Percentiles rank a stretch among this genome's conserved stretches.
Conservation (phyloP, 257 asterid species). For the Solanum boliviense region DNA sequence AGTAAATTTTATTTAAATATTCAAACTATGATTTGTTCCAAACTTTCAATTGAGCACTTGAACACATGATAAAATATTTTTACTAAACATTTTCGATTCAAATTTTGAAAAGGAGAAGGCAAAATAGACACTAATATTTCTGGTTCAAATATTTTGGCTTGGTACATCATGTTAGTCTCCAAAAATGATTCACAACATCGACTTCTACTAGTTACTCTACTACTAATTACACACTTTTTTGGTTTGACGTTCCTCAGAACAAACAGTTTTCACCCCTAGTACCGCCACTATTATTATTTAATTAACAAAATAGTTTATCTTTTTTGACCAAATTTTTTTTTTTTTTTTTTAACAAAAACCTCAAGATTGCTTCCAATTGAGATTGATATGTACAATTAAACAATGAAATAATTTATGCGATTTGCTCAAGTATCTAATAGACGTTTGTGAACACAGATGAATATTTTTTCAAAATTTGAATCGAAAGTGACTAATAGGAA, state of each 20-base stretch:
- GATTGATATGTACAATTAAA: not conserved
- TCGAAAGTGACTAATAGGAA: not conserved
- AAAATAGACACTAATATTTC: not conserved
- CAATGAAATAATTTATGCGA: too few species aligned
- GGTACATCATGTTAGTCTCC: not conserved
- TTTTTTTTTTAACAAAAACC: not conserved
- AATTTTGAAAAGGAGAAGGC: not conserved
- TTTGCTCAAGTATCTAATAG: not conserved
- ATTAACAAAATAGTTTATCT: too few species aligned
- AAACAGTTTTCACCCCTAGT: too few species aligned
- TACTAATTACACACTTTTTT: too few species aligned
- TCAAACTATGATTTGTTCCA: not conserved
- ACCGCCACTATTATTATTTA: too few species aligned
- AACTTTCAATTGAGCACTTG: not conserved
- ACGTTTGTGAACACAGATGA: not conserved
- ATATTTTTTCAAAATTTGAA: not conserved
- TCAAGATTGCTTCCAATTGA: not conserved
- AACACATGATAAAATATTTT: not conserved
- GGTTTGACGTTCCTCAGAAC: too few species aligned
- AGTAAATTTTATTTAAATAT: not conserved
- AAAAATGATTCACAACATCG: too few species aligned
- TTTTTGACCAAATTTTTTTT: too few species aligned
- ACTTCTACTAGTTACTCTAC: too few species aligned
- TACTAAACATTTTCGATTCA: not conserved
- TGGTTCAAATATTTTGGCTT: not conserved